Evolutionary conservation across 2,329 filamentous ascomycete genomes (phyloP).

Genomic region (Plenodomus tracheiphilus): DNA sequence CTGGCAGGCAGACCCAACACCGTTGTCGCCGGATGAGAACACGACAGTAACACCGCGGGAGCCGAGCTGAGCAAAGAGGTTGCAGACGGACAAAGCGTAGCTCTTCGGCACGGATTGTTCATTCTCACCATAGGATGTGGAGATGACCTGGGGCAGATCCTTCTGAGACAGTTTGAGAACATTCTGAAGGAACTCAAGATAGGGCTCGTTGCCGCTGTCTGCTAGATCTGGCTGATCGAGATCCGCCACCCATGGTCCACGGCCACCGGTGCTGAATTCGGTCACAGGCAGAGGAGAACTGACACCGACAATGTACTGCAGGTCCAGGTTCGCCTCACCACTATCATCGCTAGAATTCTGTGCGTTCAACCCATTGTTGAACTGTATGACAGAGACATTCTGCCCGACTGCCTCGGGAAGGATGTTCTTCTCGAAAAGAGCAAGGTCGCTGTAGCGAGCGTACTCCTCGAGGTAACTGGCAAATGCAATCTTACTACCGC

Average conservation of each 20-base stretch:
- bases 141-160: constrained; percentile 63
- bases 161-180: constrained; percentile 56
- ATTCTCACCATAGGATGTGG: constrained; percentile 68
- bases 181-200: constrained; percentile 63
- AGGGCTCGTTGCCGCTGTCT: constrained; percentile 66
- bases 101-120: constrained; percentile 65
- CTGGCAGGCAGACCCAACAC: constrained; percentile 57
- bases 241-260: constrained; percentile 56
- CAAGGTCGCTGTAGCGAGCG: constrained; percentile 53
- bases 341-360: constrained; percentile 26
- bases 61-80: constrained; percentile 65
- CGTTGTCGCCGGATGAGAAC: constrained; percentile 64
- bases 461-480: constrained; percentile 57
- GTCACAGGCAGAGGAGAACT: constrained; percentile 57
- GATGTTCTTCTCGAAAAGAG: constrained; percentile 47
- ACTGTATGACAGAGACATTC: constrained; percentile 48
- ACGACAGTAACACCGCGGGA: constrained; percentile 66
- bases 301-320: constrained; percentile 62
- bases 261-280: constrained; percentile 63
- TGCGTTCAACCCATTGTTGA: constrained; percentile 28
- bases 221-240: constrained; percentile 44
- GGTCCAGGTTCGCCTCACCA: constrained; percentile 65
- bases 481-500: constrained; percentile 56
- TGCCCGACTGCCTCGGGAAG: constrained; percentile 41
- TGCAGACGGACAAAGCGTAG: constrained; percentile 66